Evolutionary conservation across 257 asterid species (phyloP).

Genomic region (Paulownia fortunei): DNA sequence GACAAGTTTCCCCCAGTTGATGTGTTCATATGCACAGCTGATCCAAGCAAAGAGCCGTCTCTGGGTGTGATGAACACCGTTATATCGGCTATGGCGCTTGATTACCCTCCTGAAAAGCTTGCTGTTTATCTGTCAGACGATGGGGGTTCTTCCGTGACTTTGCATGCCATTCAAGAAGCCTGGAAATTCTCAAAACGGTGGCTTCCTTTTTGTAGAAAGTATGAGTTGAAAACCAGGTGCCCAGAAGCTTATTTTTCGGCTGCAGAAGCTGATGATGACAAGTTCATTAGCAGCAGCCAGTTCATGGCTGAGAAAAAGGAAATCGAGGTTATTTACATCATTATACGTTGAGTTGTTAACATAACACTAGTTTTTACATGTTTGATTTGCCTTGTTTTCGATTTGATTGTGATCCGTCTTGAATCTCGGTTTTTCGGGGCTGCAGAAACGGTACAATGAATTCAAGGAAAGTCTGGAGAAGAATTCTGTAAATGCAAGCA

Average conservation of each 20-base stretch:
- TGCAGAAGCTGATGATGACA: not conserved
- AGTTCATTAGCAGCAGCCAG: slow-evolving; percentile 26
- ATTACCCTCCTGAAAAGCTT: slow-evolving; percentile 52
- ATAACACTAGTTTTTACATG: not conserved
- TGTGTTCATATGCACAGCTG: slow-evolving; percentile 52
- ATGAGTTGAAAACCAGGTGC: slow-evolving; percentile 32
- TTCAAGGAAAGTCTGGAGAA: slow-evolving; percentile 42
- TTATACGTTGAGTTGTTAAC: not conserved
- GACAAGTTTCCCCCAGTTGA: slow-evolving; percentile 44
- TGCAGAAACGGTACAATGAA: slow-evolving; percentile 42
- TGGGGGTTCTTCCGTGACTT: slow-evolving; percentile 45
- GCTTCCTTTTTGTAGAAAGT: slow-evolving; percentile 52
- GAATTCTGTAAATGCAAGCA: slow-evolving; percentile 19
- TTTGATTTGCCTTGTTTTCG: not conserved
- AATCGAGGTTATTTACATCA: slow-evolving; percentile 43
- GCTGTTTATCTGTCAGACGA: slow-evolving; percentile 54
- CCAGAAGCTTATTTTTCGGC: slow-evolving; percentile 49
- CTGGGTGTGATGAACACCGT: slow-evolving; percentile 56
- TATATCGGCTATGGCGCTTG: slow-evolving; percentile 50
- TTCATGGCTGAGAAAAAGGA: slow-evolving; percentile 36
- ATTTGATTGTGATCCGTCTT: too few relatives aligned
- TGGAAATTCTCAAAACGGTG: slow-evolving; percentile 45
- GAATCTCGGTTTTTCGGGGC: not conserved
- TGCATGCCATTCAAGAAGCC: slow-evolving; percentile 40
- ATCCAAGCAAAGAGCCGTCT: slow-evolving; percentile 54